Base-by-base conservation (phyloP, 1,284 basidiomycete species). In the Anthracocystis setariae region DNA sequence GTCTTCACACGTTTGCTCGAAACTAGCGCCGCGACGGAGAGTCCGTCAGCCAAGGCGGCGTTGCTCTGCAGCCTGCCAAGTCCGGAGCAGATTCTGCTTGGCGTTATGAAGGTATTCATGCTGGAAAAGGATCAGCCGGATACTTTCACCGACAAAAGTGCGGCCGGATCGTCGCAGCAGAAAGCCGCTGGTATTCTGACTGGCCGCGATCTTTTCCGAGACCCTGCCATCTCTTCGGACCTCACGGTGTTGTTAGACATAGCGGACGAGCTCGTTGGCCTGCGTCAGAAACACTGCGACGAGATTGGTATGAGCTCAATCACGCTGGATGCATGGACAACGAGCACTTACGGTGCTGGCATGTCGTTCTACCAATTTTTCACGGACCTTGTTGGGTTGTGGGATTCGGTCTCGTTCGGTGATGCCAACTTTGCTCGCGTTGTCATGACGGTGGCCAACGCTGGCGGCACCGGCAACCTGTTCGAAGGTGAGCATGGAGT, bases 101-200 rank as follows among this genome's bases (percentile, higher is more conserved):
- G 87, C 33, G 90, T 92, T 71, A 93, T 95, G 91, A 93, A 92
- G 76, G 89, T 97, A 13, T 94, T 93, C 84, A 94, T 96, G 92
- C 88, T 98, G 18, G 94, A 81, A 32, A 55, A 72, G 20, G 71
- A 74, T 18, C 64, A 73, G 35, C 50, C 66, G 3, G 60, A 67
- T 40, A 58, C 55, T 3, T 73, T 68, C 29, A 60, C 60, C 0
- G 60, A 56, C 38, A 62, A 44, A 21, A 56, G 5, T 24, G n/a
- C 27, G 8, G 23, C 58, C 13, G 66, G 71, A 0, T 27, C 20
- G 17, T 25, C 38, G 17, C 68, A 56, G 40, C 58, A 62, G 27
- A 57, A 54, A 40, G 57, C 56, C 17, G 54, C 67, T 1, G 76
- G 79, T 3, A 46, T 47, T 0, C 52, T 74, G 23, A 80, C 79